Evolutionary conservation across 768 basidiomycete genomes (phyloP).

Genomic region (Leccinum longicurvipes): DNA sequence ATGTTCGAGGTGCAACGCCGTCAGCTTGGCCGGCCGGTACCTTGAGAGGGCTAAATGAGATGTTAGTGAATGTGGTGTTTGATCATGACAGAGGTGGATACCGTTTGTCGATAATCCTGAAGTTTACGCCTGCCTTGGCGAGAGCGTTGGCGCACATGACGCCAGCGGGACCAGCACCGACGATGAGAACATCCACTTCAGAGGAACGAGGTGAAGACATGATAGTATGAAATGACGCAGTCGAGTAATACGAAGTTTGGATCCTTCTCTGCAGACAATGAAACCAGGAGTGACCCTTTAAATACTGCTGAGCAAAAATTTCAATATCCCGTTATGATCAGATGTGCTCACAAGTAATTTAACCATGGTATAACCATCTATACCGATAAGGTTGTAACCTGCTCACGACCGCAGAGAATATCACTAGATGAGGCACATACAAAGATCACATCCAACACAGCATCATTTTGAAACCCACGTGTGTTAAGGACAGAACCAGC

Average conservation of each 20-base stretch:
- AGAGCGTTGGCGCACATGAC: constrained; percentile 43
- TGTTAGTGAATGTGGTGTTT: not conserved
- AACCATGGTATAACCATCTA: not conserved
- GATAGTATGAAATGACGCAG: not conserved
- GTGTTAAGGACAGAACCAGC: not conserved
- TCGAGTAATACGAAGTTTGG: not conserved
- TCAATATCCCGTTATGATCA: not conserved
- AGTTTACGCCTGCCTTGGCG: constrained; percentile 34
- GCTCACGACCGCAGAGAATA: not conserved
- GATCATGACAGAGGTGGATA: constrained; percentile 8
- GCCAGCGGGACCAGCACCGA: constrained; percentile 44
- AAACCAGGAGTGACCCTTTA: not conserved
- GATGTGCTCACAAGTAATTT: not conserved
- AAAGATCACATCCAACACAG: not conserved
- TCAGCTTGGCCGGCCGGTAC: constrained; percentile 30
- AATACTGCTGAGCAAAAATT: not conserved
- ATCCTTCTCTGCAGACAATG: constrained; percentile 1
- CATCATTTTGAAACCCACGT: not conserved
- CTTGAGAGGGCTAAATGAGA: constrained; percentile 7
- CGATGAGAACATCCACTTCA: constrained; percentile 39
- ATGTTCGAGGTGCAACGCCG: constrained; percentile 26
- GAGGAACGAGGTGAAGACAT: constrained; percentile 22
- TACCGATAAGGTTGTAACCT: not conserved
- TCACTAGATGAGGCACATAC: constrained; percentile 4
- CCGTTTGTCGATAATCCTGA: constrained; percentile 42